Conservation (phyloP, 495 filamentous ascomycete species). For the Hyaloscypha bicolor region DNA sequence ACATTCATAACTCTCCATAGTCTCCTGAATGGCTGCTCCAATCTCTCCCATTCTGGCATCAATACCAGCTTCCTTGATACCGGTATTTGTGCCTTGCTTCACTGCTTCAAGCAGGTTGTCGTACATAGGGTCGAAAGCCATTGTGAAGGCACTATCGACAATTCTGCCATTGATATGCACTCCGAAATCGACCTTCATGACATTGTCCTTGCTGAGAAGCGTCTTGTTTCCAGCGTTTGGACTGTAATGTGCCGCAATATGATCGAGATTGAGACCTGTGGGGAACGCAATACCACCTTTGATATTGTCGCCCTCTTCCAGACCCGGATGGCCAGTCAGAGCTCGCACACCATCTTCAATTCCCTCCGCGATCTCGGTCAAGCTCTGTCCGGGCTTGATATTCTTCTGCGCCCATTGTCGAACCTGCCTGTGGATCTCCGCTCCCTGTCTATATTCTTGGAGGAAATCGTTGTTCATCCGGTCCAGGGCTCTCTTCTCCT, state of each 20-base stretch:
- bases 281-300: constrained; percentile 89
- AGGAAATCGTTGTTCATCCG: constrained; percentile 84
- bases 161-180: constrained; percentile 90
- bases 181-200: constrained; percentile 93
- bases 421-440: constrained; percentile 87
- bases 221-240: constrained; percentile 92
- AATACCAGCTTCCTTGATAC: constrained; percentile 81
- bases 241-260: constrained; percentile 87
- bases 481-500: constrained; percentile 86
- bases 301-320: constrained; percentile 77
- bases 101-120: constrained; percentile 82
- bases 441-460: constrained; percentile 82
- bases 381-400: constrained; percentile 78
- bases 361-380: constrained; percentile 81
- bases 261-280: constrained; percentile 82
- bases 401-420: constrained; percentile 79
- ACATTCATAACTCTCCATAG: constrained; percentile 88
- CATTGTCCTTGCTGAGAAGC: constrained; percentile 76
- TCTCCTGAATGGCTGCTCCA: constrained; percentile 77
- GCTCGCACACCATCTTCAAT: constrained; percentile 86
- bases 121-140: constrained; percentile 84
- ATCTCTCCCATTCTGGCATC: constrained; percentile 79
- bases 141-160: constrained; percentile 90
- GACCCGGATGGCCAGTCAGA: constrained; percentile 73
- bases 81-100: constrained; percentile 85